A percentile compares a stretch with the other conserved stretches of the same genome.
These are phyloP conservation scores for Chlorella sorokiniana DNA, from an alignment of 139 green algal genomes.

Conservation along the genomic window DNA sequence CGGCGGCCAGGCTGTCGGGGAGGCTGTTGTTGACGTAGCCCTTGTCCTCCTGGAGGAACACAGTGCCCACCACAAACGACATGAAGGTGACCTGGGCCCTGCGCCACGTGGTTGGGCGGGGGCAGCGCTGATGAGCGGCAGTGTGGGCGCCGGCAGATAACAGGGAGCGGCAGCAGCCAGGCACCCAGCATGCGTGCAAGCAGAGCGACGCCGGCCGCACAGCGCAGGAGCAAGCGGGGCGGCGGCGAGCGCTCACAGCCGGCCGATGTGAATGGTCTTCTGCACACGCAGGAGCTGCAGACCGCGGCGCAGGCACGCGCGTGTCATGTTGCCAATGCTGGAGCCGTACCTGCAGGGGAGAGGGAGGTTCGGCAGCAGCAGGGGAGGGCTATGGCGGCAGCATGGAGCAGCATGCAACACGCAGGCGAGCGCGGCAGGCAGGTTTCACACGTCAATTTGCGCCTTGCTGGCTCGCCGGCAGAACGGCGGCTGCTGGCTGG, in stretches of 20 bases:
- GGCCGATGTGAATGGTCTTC: slow-evolving; percentile 20
- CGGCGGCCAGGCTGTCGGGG: background rate
- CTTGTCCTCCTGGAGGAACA: slow-evolving; percentile 57
- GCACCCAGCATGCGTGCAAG: background rate
- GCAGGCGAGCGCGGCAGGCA: too few relatives aligned
- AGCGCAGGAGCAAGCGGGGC: background rate
- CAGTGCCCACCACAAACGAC: slow-evolving; percentile 46
- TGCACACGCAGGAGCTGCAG: background rate
- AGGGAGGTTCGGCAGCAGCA: background rate
- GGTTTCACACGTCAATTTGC: too few relatives aligned
- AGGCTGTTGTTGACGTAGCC: slow-evolving; percentile 30
- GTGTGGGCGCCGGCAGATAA: background rate
- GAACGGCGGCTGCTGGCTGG: too few relatives aligned
- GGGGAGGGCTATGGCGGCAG: too few relatives aligned
- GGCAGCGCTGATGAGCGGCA: too few relatives aligned
- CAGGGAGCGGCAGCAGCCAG: background rate
- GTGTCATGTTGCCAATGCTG: background rate
- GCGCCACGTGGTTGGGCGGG: background rate
- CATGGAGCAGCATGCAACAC: background rate
- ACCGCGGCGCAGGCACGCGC: slow-evolving; percentile 15
- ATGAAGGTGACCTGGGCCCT: slow-evolving; percentile 45
- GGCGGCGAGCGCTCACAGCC: background rate
- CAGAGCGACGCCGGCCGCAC: background rate
- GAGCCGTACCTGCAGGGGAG: background rate
- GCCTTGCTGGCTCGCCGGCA: too few relatives aligned